phyloP scores from a whole-genome alignment of 345 rosid genomes.

The Ceriops decandra region DNA sequence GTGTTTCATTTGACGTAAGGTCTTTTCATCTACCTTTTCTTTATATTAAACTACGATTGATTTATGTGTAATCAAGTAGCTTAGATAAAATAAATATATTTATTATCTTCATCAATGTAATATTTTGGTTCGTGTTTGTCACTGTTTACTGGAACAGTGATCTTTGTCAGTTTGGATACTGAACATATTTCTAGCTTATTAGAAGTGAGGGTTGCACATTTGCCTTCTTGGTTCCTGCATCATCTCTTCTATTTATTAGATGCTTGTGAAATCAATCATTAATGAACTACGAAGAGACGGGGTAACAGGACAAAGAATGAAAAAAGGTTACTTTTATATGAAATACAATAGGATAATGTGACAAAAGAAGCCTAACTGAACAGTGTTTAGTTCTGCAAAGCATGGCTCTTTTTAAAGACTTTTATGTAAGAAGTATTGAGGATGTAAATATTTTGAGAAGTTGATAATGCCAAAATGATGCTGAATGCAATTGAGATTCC shows the following conservation, averaged over 20 bases:
- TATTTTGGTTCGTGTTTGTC: background rate
- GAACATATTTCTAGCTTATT: background rate
- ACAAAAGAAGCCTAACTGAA: too few relatives aligned
- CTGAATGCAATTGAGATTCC: background rate
- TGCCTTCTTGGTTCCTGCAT: too few relatives aligned
- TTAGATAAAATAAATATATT: background rate
- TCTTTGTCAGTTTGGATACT: background rate
- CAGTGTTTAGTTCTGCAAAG: too few relatives aligned
- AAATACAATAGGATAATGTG: too few relatives aligned
- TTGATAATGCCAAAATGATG: too few relatives aligned
- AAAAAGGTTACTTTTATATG: background rate
- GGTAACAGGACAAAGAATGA: background rate
- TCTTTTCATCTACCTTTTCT: slow-evolving; percentile 18
- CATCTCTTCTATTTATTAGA: background rate
- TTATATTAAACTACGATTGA: background rate
- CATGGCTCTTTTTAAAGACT: too few relatives aligned
- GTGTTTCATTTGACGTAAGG: slow-evolving; percentile 84
- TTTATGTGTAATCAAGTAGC: background rate
- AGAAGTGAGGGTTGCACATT: background rate
- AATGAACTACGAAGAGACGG: background rate
- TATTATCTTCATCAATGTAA: background rate
- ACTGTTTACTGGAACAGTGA: background rate
- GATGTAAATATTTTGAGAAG: too few relatives aligned
- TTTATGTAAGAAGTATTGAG: too few relatives aligned
- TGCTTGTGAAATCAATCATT: background rate